Base-by-base conservation (phyloP, 345 rosid genomes). In the Syzygium jambos region DNA sequence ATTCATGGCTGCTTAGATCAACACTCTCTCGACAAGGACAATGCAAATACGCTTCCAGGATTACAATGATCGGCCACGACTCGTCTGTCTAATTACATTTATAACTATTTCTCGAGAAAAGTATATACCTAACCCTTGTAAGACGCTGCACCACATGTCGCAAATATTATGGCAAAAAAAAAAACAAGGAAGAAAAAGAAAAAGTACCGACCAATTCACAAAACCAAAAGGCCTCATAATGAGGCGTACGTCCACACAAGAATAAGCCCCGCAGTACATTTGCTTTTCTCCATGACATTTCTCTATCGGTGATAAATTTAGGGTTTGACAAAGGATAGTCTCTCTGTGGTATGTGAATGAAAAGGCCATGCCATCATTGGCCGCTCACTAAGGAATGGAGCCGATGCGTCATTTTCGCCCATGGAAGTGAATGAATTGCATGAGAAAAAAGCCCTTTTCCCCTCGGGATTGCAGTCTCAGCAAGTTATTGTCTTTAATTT, bases 391-490 rank as follows among this genome's bases (percentile, higher is more conserved):
- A 63, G 51, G 87, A 65, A 52, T 73, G 80, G 80, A 38, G 25
- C 25, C 41, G 87, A 86, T 21, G 27, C 46, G 87, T 86, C 87
- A 11, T 65, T 86, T 86, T 86, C 87, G 55, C 52, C 87, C 59
- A 19, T 21, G 29, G 49, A 15, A 54, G 54, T 85, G 80, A 73
- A 63, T 65, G 57, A 86, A 82, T 43, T 29, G 93, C 92, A 89
- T 88, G 90, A 52, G 92, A 90, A 53, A 17, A 59, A 13, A 5
- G 11, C 19, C 25, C 21, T 19, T 34, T 9, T 73, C 10, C 22
- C 10, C 80, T 73, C 80, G 80, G 80, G 80, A 73, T 73, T 73
- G 49, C 80, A 10, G 25, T 10, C 49, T 34, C 80, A 5, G 1
- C 2, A 38, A 38, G 46, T 73, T 38, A 73, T 73, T 73, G 25